A percentile compares a stretch with the other conserved stretches of the same genome.
These are phyloP conservation scores for Venturia aucupariae DNA, from an alignment of 2,329 filamentous ascomycete species.

Conservation along the genomic window DNA sequence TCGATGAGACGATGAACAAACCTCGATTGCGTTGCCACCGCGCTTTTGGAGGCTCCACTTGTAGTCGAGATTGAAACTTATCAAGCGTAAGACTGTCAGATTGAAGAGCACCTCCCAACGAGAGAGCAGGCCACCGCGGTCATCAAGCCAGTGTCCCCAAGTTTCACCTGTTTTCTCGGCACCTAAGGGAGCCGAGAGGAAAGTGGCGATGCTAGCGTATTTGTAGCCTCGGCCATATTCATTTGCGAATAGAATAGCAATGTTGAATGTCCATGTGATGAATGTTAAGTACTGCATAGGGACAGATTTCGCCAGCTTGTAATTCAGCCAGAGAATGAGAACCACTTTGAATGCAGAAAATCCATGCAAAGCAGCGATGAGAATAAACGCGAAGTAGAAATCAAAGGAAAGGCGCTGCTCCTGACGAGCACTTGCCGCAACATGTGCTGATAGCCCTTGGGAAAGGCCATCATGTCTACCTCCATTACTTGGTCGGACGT, in stretches of 20 bases:
- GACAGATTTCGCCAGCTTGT: constrained; percentile 62
- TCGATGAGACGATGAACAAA: constrained; percentile 37
- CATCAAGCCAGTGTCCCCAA: constrained; percentile 67
- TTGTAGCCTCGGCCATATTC: constrained; percentile 73
- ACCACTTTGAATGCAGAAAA: constrained; percentile 78
- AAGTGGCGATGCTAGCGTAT: constrained; percentile 52
- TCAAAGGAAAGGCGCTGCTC: constrained; percentile 73
- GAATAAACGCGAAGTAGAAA: constrained; percentile 68
- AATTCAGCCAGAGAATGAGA: constrained; percentile 72
- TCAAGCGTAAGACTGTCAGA: constrained; percentile 79
- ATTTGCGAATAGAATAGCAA: constrained; percentile 78
- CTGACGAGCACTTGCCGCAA: constrained; percentile 43
- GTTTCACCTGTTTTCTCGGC: constrained; percentile 38
- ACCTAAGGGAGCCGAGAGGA: constrained; percentile 37
- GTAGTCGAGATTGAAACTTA: constrained; percentile 96
- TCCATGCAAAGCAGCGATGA: constrained; percentile 72
- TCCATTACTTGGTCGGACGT: constrained; percentile 27
- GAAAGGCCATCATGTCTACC: constrained; percentile 24
- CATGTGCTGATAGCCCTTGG: constrained; percentile 35
- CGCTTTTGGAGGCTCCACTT: constrained; percentile 75
- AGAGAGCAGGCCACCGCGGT: constrained; percentile 70
- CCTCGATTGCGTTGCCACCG: constrained; percentile 65
- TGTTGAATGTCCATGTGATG: constrained; percentile 84
- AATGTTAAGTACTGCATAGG: constrained; percentile 62
- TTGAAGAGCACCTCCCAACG: constrained; percentile 99